These are phyloP conservation scores for Solanum peruvianum DNA, from an alignment of 257 asterid genomes.

Conservation along the genomic window DNA sequence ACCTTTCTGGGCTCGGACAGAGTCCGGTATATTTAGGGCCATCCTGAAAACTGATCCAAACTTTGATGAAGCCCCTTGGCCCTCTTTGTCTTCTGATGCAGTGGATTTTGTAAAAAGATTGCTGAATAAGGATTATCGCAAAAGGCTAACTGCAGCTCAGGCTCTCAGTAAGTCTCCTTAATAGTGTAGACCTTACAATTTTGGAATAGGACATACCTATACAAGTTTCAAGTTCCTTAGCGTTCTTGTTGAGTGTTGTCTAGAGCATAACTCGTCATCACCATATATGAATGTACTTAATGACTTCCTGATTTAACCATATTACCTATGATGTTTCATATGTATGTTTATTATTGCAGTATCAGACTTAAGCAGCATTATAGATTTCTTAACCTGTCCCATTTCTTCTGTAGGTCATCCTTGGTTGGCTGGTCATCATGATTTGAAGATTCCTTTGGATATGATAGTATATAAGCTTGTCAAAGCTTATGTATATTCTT, in stretches of 20 bases:
- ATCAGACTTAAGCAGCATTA: not conserved
- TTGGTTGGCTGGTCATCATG: conserved; percentile 78
- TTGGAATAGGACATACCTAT: not conserved
- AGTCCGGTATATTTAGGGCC: conserved; percentile 64
- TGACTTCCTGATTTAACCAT: not conserved
- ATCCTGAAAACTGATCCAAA: conserved; percentile 62
- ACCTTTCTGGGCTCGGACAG: conserved; percentile 75
- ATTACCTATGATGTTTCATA: not conserved
- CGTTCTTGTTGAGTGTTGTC: not conserved
- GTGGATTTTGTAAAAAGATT: conserved; percentile 79
- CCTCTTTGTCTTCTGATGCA: conserved; percentile 65
- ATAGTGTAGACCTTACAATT: not conserved
- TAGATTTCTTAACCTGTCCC: not conserved
- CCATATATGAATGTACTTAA: not conserved
- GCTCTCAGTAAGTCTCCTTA: conserved; percentile 58
- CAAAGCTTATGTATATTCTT: conserved; percentile 75
- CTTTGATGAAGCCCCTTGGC: conserved; percentile 87
- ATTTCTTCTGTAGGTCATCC: conserved; percentile 68
- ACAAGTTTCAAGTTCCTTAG: not conserved
- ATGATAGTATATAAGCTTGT: conserved; percentile 68
- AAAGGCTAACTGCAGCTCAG: conserved; percentile 79
- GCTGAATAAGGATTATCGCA: conserved; percentile 78
- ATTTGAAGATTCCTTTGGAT: conserved; percentile 80
- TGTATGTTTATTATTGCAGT: not conserved
- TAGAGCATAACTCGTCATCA: not conserved